Percentiles rank a stretch among this genome's conserved stretches.
Conservation (phyloP, 495 filamentous ascomycete species). For the Monascus purpureus region DNA sequence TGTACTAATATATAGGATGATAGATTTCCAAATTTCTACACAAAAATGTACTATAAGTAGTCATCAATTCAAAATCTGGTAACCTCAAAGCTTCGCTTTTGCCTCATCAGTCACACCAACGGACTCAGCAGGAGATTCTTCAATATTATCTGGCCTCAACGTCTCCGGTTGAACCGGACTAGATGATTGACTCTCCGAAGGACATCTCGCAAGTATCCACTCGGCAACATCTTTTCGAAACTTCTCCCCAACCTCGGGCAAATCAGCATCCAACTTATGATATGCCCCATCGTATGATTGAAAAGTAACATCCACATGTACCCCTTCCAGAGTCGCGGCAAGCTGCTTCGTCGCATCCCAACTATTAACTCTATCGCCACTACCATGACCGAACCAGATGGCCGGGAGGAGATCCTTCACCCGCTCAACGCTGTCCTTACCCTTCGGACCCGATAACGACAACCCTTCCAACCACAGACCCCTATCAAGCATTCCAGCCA, state of each 20-base stretch:
- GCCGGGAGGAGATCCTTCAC: constrained; percentile 14
- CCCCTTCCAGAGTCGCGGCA: constrained; percentile 31
- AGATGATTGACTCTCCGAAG: background rate
- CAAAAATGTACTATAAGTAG: no score
- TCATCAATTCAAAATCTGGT: no score
- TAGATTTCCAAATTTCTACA: no score
- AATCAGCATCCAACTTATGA: constrained; percentile 62
- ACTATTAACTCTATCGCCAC: constrained; percentile 49
- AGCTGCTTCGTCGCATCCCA: constrained; percentile 47
- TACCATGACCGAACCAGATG: constrained; percentile 55
- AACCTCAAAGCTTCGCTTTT: constrained; percentile 1
- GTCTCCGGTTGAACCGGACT: background rate
- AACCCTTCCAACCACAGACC: constrained; percentile 15
- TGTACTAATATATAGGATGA: no score
- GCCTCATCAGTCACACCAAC: background rate
- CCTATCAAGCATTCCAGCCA: constrained; percentile 63
- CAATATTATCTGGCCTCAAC: background rate
- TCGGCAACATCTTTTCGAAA: constrained; percentile 58
- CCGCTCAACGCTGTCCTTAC: constrained; percentile 14
- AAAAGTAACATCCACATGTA: constrained; percentile 51
- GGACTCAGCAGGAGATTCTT: background rate
- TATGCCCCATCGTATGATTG: constrained; percentile 63
- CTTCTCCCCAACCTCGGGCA: constrained; percentile 39
- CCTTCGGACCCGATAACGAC: constrained; percentile 9
- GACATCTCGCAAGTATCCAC: constrained; percentile 52